phyloP scores from a whole-genome alignment of 305 asterid genomes.

The Fraxinus paxiana region DNA sequence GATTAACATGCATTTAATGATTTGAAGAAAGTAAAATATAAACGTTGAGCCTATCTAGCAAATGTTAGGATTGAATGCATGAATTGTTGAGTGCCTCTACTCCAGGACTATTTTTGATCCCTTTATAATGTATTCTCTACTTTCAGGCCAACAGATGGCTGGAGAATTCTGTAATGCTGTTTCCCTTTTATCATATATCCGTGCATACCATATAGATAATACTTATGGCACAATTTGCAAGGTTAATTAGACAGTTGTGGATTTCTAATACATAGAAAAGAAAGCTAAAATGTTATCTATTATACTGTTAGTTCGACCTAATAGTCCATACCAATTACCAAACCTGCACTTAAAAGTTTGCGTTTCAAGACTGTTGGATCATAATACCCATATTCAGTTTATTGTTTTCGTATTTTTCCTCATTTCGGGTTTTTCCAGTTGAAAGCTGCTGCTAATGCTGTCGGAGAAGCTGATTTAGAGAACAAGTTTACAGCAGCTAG shows the following conservation, averaged over 20 bases:
- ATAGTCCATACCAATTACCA: background rate
- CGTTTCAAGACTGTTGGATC: background rate
- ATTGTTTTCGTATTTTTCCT: background rate
- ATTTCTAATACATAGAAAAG: background rate
- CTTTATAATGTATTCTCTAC: background rate
- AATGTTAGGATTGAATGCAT: background rate
- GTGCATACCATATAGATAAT: background rate
- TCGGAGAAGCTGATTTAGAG: conserved; percentile 78
- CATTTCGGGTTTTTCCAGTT: conserved; percentile 38
- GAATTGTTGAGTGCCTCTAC: background rate
- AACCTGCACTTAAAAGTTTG: background rate
- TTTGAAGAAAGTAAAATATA: background rate
- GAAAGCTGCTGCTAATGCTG: conserved; percentile 88
- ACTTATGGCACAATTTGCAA: background rate
- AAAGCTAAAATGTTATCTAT: background rate
- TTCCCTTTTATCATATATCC: background rate
- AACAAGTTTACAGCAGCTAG: conserved; percentile 76
- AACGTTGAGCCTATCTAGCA: background rate
- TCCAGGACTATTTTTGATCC: background rate
- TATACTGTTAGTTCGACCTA: background rate
- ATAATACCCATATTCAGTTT: background rate
- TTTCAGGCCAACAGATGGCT: background rate
- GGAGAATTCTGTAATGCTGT: background rate
- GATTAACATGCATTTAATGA: background rate
- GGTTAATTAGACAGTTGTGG: background rate